phyloP scores from a whole-genome alignment of 345 rosid species.

The Syzygium aqueum region DNA sequence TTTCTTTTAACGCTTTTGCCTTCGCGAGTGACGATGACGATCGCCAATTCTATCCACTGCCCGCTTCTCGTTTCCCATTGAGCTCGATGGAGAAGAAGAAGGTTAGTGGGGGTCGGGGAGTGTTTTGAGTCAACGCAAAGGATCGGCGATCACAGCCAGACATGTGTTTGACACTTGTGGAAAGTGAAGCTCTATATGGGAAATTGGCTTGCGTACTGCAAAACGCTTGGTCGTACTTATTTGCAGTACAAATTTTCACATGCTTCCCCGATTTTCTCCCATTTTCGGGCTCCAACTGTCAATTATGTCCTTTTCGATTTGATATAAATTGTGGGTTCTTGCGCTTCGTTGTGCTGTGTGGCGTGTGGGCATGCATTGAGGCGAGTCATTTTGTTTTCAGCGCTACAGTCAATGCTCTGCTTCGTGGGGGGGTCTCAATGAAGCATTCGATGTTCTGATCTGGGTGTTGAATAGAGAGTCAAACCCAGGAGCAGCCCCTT shows the following conservation, averaged over 20 bases:
- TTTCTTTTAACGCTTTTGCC: fast-evolving
- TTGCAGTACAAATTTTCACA: background rate
- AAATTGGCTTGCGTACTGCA: background rate
- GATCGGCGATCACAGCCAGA: background rate
- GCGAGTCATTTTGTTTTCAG: background rate
- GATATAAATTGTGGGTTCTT: background rate
- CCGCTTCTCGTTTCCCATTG: background rate
- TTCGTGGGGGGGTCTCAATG: background rate
- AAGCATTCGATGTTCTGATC: background rate
- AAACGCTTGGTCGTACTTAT: background rate
- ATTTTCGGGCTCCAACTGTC: background rate
- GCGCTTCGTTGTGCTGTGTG: background rate
- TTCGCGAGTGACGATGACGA: background rate
- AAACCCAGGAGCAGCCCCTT: background rate
- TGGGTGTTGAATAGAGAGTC: background rate
- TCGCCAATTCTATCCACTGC: background rate
- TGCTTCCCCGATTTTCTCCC: background rate
- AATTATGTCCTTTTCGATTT: background rate
- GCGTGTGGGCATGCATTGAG: background rate
- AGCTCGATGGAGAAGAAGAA: background rate
- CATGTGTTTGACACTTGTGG: background rate
- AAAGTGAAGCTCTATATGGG: background rate
- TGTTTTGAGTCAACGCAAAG: background rate
- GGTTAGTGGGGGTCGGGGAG: too few species aligned
- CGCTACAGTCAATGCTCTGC: background rate